Conservation (phyloP, 208 protist species). For the Leishmania gerbilli region DNA sequence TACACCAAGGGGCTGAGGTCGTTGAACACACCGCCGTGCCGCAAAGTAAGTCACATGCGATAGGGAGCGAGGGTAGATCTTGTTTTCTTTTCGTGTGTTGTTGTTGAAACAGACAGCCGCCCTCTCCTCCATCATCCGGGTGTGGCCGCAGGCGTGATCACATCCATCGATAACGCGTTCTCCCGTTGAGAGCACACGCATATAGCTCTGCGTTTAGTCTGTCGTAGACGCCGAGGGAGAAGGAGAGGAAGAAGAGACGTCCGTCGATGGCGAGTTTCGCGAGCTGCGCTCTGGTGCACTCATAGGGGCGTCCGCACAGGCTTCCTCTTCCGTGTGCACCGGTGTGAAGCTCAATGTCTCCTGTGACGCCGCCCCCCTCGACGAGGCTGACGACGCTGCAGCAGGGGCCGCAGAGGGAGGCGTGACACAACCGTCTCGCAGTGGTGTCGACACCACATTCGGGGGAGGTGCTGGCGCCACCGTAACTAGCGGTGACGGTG, state of each 20-base stretch:
- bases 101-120: neutral
- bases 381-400: conserved; percentile 2
- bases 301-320: conserved; percentile 13
- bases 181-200: neutral
- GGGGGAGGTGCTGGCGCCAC: neutral
- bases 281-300: conserved; percentile 14
- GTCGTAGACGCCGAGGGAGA: neutral
- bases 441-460: neutral
- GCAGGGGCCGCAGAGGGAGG: neutral
- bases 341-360: neutral
- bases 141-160: neutral
- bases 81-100: neutral
- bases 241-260: conserved; percentile 13
- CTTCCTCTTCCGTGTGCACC: conserved; percentile 16
- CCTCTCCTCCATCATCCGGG: neutral
- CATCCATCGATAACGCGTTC: neutral
- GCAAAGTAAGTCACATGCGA: neutral
- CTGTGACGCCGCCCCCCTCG: neutral
- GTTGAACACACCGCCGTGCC: neutral
- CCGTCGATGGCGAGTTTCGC: neutral
- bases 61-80: neutral
- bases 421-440: neutral
- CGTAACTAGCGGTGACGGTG: neutral
- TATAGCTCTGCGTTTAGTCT: neutral
- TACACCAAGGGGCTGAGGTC: neutral